Evolutionary conservation across 2,329 filamentous ascomycete genomes (phyloP).

Genomic region (Verticillium dahliae): DNA sequence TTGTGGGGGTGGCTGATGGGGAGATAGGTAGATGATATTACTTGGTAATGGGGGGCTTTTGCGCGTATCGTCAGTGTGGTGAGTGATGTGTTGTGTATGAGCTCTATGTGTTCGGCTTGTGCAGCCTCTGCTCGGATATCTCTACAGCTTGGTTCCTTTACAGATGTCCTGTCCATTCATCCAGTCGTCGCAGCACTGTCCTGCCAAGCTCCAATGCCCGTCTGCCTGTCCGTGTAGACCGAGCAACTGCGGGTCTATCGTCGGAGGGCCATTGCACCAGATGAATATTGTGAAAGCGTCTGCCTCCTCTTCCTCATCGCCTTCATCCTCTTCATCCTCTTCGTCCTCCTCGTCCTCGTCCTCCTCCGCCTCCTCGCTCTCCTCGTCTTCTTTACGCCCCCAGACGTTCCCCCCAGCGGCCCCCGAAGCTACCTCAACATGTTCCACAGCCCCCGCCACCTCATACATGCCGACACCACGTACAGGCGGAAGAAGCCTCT

Average conservation of each 20-base stretch:
- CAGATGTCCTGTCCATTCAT: not conserved
- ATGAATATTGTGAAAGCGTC: not conserved
- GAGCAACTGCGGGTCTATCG: not conserved
- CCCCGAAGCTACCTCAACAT: not conserved
- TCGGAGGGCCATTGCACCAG: not conserved
- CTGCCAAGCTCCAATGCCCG: not conserved
- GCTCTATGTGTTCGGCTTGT: too few relatives aligned
- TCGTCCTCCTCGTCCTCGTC: not conserved
- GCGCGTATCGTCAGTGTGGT: not conserved
- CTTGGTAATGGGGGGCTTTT: not conserved
- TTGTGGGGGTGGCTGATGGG: constrained; percentile 6
- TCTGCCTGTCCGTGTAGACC: not conserved
- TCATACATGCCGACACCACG: not conserved
- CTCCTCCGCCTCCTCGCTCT: not conserved
- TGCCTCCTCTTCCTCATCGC: not conserved
- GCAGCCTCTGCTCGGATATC: too few relatives aligned
- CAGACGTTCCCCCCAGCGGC: too few relatives aligned
- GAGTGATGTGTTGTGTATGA: not conserved
- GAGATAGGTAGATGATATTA: constrained; percentile 12
- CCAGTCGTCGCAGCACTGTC: not conserved
- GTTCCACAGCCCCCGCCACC: not conserved
- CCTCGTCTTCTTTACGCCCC: not conserved
- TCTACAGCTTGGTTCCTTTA: not conserved
- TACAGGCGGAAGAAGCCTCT: not conserved
- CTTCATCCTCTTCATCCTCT: not conserved